Evolutionary conservation across 768 basidiomycete genomes (phyloP), one percentile per base, ranked within the genome.

Genomic region (Termitomyces sp.): DNA sequence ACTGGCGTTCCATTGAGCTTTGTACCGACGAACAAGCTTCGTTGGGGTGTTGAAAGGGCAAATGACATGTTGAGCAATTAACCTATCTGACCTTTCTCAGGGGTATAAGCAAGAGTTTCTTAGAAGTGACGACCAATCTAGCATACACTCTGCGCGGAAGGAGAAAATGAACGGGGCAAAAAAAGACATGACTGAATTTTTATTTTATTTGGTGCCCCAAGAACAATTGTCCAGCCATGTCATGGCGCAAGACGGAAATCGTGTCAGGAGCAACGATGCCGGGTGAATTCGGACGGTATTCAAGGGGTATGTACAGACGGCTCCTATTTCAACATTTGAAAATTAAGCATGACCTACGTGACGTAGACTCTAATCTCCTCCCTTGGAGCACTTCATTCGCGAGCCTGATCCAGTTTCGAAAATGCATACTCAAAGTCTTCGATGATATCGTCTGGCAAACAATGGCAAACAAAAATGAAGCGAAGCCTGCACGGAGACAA

Each of bases 371-470:
- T 37, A 2, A 13, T 5, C 6, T 16, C 37, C 37, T 49, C n/a
- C 33, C 8, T n/a, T 30, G 3, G 20, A n/a, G 12, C 0, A 37
- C 36, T 42, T 31, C 33, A n/a, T n/a, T 18, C 16, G 31, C 27
- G n/a, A 15, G 4, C 34, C 11, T 54, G 11, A 54, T 48, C 46
- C n/a, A 55, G 46, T 30, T 54, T 54, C 31, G 22, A 49, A 27
- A 59, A 59, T 12, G 58, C 47, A 24, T 18, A 15, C 46, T 60
- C 55, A 9, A 56, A 60, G 44, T 60, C 59, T 52, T 60, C 59
- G 5, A 60, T 60, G 49, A 60, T 55, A 44, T 59, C 58, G 18
- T 55, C 58, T 59, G 39, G 18, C n/a, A 59, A 55, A 30, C 16
- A 49, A 49, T 59, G 39, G 18, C n/a, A 59, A 55, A 30, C 16